Evolutionary conservation across 2,329 filamentous ascomycete species (phyloP), one percentile per base, ranked within the genome.

Genomic region (Torrubiella hemipterigena): DNA sequence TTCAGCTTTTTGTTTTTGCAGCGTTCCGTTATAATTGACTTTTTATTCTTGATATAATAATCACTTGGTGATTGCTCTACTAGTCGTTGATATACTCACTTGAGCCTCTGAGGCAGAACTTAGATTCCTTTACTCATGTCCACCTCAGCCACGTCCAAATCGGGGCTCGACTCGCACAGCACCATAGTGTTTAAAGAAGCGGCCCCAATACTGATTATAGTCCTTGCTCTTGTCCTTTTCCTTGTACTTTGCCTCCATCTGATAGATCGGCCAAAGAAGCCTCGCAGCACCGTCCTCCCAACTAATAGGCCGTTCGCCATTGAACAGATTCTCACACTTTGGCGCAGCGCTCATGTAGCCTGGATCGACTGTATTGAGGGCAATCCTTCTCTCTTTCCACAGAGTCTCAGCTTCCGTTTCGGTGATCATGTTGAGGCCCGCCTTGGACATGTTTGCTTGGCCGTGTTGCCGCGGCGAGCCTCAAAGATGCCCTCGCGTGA

Each of bases 381-480:
- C 52, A 14, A 56, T 46, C 9, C 40, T 27, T 10, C 43, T 38
- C 2, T 31, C 38, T 12, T 39, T 29, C 56, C 55, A 58, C 3
- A 48, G 43, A 5, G 27, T 22, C 0, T 33, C 35, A 6, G 51
- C 49, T 30, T 59, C 53, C 0, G 54, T 56, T 35, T 58, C 51
- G 1, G 55, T 58, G 24, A 58, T 52, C 54, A 59, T 58, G 39
- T 56, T 56, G 12, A 59, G 46, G 2, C 49, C 52, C 7, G 55
- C 55, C 29, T 59, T 59, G 17, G 51, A 51, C 50, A 56, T 57
- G 37, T 58, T 56, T 7, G 54, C 36, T 55, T 56, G 32, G 42
- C 39, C 1, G 30, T 6, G 29, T 38, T 31, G 7, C 27, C 24
- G 4, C 38, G 24, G 2, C 21, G 21, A 17, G 33, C 24, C 35